A percentile compares a stretch with the other conserved stretches of the same genome.
phyloP scores from a whole-genome alignment of 352 stramenopile species.

The Phytophthora europaea region DNA sequence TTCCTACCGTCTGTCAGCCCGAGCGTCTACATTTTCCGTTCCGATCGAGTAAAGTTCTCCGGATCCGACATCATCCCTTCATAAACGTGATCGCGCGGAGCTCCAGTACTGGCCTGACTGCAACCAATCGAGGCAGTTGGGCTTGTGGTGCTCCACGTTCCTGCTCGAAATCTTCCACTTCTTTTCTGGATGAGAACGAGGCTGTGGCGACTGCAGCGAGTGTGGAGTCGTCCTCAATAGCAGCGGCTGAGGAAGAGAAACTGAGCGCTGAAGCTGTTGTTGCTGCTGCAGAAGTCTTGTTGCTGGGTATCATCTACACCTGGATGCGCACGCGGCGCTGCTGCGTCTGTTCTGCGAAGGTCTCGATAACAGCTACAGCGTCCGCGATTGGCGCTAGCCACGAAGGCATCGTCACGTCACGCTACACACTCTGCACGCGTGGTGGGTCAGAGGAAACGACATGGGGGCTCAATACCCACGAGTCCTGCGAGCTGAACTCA shows the following conservation, averaged over 20 bases:
- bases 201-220: background rate
- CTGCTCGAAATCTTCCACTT: constrained; percentile 82
- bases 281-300: constrained; percentile 1
- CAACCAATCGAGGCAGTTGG: constrained; percentile 46
- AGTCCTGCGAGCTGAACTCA: constrained; percentile 17
- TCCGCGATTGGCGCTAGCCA: constrained; percentile 56
- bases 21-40: no score
- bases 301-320: constrained; percentile 39
- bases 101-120: no score
- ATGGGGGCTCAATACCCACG: constrained; percentile 18
- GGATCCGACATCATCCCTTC: no score
- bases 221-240: background rate
- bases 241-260: background rate
- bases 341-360: constrained; percentile 64
- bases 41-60: no score
- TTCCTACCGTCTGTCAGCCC: no score
- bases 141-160: constrained; percentile 71
- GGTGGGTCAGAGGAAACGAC: constrained; percentile 6
- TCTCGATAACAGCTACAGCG: constrained; percentile 66
- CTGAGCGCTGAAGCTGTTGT: background rate
- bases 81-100: no score
- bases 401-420: no score
- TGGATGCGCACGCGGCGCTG: constrained; percentile 63
- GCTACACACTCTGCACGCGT: constrained; percentile 6
- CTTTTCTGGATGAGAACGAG: constrained; percentile 46